phyloP scores from a whole-genome alignment of 2,329 filamentous ascomycete species.

The Penicillium sp. region DNA sequence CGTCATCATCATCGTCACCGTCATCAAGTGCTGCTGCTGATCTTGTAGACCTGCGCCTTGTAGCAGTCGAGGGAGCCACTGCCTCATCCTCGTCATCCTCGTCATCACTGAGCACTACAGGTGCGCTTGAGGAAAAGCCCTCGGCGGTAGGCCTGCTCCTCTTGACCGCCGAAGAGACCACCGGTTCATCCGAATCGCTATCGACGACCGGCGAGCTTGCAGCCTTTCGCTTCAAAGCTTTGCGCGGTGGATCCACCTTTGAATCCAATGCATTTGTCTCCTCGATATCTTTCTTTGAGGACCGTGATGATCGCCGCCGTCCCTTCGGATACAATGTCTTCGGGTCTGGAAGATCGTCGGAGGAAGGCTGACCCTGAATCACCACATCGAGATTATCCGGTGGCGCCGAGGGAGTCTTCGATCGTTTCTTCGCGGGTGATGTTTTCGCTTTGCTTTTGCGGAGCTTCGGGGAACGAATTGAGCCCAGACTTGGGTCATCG shows the following conservation, averaged over 20 bases:
- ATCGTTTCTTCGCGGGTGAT: not conserved
- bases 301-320: not conserved
- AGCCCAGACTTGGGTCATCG: constrained; percentile 26
- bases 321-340: not conserved
- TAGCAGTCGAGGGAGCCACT: constrained; percentile 1
- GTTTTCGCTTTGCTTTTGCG: constrained; percentile 2
- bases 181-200: constrained; percentile 26
- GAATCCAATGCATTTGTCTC: constrained; percentile 6
- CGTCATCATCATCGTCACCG: not conserved
- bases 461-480: constrained; percentile 9
- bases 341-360: not conserved
- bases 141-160: constrained; percentile 11
- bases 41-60: constrained; percentile 1
- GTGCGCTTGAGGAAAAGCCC: not conserved
- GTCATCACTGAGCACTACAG: not conserved
- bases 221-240: constrained; percentile 31
- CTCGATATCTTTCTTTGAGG: not conserved
- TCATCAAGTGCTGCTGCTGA: not conserved
- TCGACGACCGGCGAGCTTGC: constrained; percentile 26
- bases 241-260: constrained; percentile 22
- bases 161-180: constrained; percentile 25
- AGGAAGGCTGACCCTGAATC: not conserved
- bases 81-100: constrained; percentile 1
- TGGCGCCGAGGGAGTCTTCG: not conserved
- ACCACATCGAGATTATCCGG: not conserved